These are phyloP conservation scores for Thamnidium elegans DNA, from an alignment of 192 early-diverging fungal genomes.

Conservation along the genomic window DNA sequence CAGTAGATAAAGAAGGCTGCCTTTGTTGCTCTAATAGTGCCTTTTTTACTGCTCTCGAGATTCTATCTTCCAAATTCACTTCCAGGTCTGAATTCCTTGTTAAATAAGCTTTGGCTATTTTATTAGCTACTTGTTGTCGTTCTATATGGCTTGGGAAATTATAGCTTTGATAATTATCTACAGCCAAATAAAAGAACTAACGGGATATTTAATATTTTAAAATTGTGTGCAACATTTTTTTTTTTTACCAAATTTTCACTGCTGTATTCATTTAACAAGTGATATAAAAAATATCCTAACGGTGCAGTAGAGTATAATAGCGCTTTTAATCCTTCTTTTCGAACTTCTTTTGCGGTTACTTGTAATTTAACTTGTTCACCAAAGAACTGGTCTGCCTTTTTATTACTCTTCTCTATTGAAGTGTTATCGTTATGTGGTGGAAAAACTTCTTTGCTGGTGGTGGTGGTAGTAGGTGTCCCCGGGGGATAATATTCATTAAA, in stretches of 20 bases:
- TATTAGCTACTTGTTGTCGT: constrained; percentile 9
- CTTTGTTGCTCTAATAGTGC: constrained; percentile 4
- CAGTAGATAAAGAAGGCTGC: constrained; percentile 8
- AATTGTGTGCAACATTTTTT: no score
- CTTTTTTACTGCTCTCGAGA: constrained; percentile 1
- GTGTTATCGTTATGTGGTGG: no score
- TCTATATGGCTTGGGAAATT: background rate
- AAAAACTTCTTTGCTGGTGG: no score
- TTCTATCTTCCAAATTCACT: constrained; percentile 15
- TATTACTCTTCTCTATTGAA: background rate
- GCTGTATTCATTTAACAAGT: constrained; percentile 16
- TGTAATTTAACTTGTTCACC: constrained; percentile 9
- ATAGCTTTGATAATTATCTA: constrained; percentile 12
- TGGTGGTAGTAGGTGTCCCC: no score
- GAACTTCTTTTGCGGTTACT: constrained; percentile 8
- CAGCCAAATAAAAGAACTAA: constrained; percentile 17
- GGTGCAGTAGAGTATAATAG: constrained; percentile 3
- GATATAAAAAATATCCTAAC: constrained; percentile 13
- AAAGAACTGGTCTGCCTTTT: constrained; percentile 11
- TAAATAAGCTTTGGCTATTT: constrained; percentile 9
- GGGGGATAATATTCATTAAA: no score
- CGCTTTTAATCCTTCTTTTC: constrained; percentile 8
- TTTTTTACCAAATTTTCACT: constrained; percentile 13
- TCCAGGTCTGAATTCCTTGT: constrained; percentile 11
- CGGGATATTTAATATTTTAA: no score